Percentiles rank a stretch among this genome's conserved stretches.
These are phyloP conservation scores for barley (Hordeum vulgare) DNA, from an alignment of 176 grass and related monocot species.

Conservation along the genomic window DNA sequence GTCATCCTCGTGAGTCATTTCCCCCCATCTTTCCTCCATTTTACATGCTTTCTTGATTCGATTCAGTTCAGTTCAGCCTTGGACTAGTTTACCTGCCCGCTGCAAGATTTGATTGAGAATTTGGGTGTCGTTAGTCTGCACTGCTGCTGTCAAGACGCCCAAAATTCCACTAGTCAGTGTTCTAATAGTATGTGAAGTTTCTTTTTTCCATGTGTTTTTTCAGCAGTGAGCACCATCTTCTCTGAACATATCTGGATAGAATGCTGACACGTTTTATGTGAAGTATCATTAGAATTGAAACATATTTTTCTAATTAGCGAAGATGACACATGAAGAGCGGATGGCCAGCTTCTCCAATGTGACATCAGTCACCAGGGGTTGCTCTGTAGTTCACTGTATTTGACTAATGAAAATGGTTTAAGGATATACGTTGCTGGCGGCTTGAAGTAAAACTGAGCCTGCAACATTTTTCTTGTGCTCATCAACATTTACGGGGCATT, in stretches of 20 bases:
- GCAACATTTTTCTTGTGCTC: background rate
- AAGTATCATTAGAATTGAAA: background rate
- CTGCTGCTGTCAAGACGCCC: background rate
- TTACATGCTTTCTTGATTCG: background rate
- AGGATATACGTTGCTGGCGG: background rate
- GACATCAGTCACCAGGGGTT: background rate
- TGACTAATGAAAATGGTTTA: background rate
- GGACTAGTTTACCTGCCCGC: background rate
- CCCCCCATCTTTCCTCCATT: background rate
- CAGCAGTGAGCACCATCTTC: background rate
- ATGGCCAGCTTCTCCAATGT: background rate
- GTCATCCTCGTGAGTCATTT: constrained; percentile 58
- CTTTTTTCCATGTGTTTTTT: background rate
- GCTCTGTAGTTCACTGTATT: background rate
- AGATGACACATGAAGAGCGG: background rate
- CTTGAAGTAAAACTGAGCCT: background rate
- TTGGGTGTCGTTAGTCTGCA: background rate
- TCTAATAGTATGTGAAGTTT: background rate
- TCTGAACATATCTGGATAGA: background rate
- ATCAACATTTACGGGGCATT: background rate
- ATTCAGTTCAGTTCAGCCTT: background rate
- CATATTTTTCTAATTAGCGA: background rate
- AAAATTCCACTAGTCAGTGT: background rate
- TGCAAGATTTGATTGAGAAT: background rate
- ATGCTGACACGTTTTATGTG: background rate